Evolutionary conservation across 2,329 filamentous ascomycete species (phyloP).

Genomic region (Amauroascus verrucosus): DNA sequence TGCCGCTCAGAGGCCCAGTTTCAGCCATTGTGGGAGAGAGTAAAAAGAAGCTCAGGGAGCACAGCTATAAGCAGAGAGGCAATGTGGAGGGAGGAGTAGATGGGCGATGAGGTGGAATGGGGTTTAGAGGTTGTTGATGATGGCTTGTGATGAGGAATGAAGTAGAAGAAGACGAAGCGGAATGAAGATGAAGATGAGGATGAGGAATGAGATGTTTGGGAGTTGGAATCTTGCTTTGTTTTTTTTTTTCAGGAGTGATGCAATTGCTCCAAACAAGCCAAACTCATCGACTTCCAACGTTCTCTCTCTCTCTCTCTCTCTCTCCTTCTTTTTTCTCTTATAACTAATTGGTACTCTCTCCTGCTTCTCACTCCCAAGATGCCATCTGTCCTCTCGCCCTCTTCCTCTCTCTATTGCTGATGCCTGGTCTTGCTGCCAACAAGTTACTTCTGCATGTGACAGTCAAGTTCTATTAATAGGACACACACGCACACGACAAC

Average conservation of each 20-base stretch:
- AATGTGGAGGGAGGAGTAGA: neutral
- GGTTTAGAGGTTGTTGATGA: too few relatives aligned
- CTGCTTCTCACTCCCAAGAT: neutral
- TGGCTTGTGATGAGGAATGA: neutral
- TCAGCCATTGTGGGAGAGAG: conserved; percentile 7
- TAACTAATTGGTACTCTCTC: neutral
- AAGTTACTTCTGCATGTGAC: conserved; percentile 2
- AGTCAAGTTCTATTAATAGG: conserved; percentile 4
- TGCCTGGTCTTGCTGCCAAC: neutral
- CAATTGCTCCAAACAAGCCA: conserved; percentile 9
- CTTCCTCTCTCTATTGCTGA: neutral
- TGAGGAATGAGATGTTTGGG: neutral
- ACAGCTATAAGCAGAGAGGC: neutral
- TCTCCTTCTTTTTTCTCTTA: neutral
- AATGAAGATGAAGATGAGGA: neutral
- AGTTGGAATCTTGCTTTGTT: conserved; percentile 3
- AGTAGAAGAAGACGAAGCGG: neutral
- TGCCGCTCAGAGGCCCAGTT: neutral
- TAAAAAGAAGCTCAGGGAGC: neutral
- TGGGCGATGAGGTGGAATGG: too few relatives aligned
- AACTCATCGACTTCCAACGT: neutral
- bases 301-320: neutral
- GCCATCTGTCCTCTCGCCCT: conserved; percentile 1
- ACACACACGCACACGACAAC: neutral
- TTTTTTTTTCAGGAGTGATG: too few relatives aligned